Evolutionary conservation across 306 rosid species (phyloP).

Genomic region (Clitoria ternatea): DNA sequence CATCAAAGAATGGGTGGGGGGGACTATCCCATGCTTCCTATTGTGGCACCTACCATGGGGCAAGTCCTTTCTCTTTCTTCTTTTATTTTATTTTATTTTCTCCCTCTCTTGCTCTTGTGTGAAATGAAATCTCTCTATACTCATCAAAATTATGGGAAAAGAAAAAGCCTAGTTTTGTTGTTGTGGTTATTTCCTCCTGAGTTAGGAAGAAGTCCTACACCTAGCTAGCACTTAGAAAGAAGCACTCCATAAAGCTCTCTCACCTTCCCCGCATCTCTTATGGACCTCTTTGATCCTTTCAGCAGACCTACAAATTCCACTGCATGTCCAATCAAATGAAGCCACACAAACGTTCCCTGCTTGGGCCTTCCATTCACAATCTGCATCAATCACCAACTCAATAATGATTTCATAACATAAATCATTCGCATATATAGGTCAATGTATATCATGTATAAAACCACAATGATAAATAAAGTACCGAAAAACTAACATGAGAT

Average conservation of each 20-base stretch:
- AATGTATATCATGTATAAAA: background rate
- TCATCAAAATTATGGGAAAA: slow-evolving; percentile 28
- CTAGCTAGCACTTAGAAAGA: slow-evolving; percentile 44
- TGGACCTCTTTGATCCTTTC: slow-evolving; percentile 96
- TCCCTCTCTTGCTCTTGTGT: slow-evolving; percentile 25
- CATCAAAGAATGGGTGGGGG: slow-evolving; percentile 56
- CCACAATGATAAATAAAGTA: too few relatives aligned
- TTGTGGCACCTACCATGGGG: slow-evolving; percentile 45
- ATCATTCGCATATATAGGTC: background rate
- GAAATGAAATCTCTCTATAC: slow-evolving; percentile 45
- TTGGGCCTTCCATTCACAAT: slow-evolving; percentile 99
- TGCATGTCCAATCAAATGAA: slow-evolving; percentile 96
- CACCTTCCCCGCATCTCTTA: slow-evolving; percentile 88
- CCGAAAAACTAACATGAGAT: too few relatives aligned
- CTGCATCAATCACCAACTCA: slow-evolving; percentile 40
- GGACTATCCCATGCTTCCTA: slow-evolving; percentile 39
- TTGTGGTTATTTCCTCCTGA: slow-evolving; percentile 44
- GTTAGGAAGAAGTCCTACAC: slow-evolving; percentile 60
- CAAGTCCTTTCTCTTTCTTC: slow-evolving; percentile 13
- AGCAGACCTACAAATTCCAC: slow-evolving; percentile 94
- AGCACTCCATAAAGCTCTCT: slow-evolving; percentile 81
- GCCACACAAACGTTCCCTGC: slow-evolving; percentile 96
- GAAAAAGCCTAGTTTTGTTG: slow-evolving; percentile 13
- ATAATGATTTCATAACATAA: background rate
- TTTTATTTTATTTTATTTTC: background rate